Evolutionary conservation across 2,329 filamentous ascomycete species (phyloP), one percentile per base, ranked within the genome.

Genomic region (Plectosphaerella cucumerina): DNA sequence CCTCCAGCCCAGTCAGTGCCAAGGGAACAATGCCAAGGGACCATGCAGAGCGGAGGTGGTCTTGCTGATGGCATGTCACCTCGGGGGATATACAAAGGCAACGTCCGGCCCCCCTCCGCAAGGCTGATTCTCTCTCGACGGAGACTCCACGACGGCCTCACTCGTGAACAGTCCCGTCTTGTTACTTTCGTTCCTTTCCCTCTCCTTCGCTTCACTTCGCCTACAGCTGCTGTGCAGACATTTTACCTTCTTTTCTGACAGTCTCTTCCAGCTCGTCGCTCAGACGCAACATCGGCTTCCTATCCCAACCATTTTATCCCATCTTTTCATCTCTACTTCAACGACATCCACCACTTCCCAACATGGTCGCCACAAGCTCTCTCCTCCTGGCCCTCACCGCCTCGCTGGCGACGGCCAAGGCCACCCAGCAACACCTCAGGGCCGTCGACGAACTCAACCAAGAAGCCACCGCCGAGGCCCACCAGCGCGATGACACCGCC

Each of bases 381-480:
- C 55, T 58, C 31, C 47, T 66, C 4, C 53, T 68, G n/a, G 56
- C 59, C 11, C 62, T 56, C 47, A 60, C 58, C 14, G 58, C 61
- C 5, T 49, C 53, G 3, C 46, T 69, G 18, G 23, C 21, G 11
- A 14, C 21, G 20, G 59, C 58, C 6, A 53, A 57, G 8, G 65
- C 65, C 23, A 60, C 50, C 35, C 61, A 66, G 5, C 50, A 59
- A 1, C 56, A 61, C 6, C 63, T 62, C 3, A 65, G 72, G 31
- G 65, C 65, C 6, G 74, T 76, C 4, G 61, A 65, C 9, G 59
- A 67, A 3, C 70, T 78, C 22, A 62, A 79, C 55, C 61, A 71
- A 34, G 70, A 61, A 11, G 71, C 74, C 6, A 70, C 69, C 26
- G 70, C 68, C 5, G 70, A 77, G 56, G 73, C 73, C 4, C 74